Percentiles rank a stretch among this genome's conserved stretches.
phyloP scores from a whole-genome alignment of 2,329 filamentous ascomycete species.

The Aspergillus alliaceus region DNA sequence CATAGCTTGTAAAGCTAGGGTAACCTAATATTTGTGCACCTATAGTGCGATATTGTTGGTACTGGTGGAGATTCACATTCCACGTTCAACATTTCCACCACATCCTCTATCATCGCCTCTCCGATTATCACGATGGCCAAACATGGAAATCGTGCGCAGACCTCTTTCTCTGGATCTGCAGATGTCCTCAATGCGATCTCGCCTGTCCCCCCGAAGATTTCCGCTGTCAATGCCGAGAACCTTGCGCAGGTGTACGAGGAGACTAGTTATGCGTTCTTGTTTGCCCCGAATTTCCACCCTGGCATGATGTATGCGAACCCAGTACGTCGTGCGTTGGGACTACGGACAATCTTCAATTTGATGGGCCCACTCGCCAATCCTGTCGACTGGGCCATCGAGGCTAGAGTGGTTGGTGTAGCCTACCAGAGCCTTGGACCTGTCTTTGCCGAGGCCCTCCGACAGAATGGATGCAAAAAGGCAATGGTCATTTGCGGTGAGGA shows the following conservation, averaged over 20 bases:
- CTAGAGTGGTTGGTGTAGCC: slow-evolving; percentile 89
- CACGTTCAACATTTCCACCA: slow-evolving; percentile 98
- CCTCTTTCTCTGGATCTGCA: slow-evolving; percentile 91
- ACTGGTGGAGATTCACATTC: slow-evolving; percentile 95
- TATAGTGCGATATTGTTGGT: slow-evolving; percentile 86
- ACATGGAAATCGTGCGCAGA: slow-evolving; percentile 94
- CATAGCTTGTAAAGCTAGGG: not conserved
- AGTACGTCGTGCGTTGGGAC: slow-evolving; percentile 83
- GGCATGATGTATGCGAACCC: slow-evolving; percentile 88
- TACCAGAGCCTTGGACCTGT: slow-evolving; percentile 82
- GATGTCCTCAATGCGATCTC: slow-evolving; percentile 79
- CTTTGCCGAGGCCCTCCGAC: slow-evolving; percentile 79
- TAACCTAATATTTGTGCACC: not conserved
- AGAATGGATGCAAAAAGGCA: slow-evolving; percentile 77
- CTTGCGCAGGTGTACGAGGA: slow-evolving; percentile 71
- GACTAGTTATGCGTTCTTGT: slow-evolving; percentile 93
- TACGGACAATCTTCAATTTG: slow-evolving; percentile 97
- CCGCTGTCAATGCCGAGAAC: slow-evolving; percentile 69
- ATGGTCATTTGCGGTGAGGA: slow-evolving; percentile 91
- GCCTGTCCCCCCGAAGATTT: slow-evolving; percentile 71
- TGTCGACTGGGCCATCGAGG: slow-evolving; percentile 79
- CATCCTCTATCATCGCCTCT: slow-evolving; percentile 87
- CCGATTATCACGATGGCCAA: slow-evolving; percentile 84
- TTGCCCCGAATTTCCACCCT: slow-evolving; percentile 93
- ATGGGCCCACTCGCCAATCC: slow-evolving; percentile 91